Base-by-base conservation (phyloP, 176 grass and related monocot genomes). In the Phoenix roebelenii region DNA sequence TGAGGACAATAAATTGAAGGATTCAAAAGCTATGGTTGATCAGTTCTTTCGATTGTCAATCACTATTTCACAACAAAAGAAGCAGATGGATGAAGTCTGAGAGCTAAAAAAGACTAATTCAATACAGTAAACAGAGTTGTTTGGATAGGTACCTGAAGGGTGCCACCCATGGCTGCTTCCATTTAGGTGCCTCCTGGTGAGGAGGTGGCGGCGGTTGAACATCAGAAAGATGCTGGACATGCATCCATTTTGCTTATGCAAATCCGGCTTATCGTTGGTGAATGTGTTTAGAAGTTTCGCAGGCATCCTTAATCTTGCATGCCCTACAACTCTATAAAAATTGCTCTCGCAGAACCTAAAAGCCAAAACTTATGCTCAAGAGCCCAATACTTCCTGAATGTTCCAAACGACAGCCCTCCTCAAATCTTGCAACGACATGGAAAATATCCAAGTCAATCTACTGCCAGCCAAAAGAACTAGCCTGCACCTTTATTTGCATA, bases 161-260 rank as follows among this genome's bases (percentile, higher is more conserved):
- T 81, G 74, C 71, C 71, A 77, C 70, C 86, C 86, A 23, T 76
- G 75, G 64, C 57, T 57, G 0, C 69, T 81, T 0, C 66, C 77
- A 17, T 22, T 59, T 20, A 61, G 49, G 58, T 79, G 76, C 2
- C 68, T 63, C 16, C 65, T 70, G 0, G 76, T 62, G 59, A 93
- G 58, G 16, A 98, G 35, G 5, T 76, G 82, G 55, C 75, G 84
- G 62, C 88, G 79, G 72, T 93, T 82, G 66, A 99, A 99, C 62
- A 99, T 99, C 74, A 89, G 94, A 79, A 99, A 89, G 3, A 99
- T 81, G 39, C 88, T 82, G 26, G 79, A 72, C 73, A 99, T 92
- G 79, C 94, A 99, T 5, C 94, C 94, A 55, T 92, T 81, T 50
- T 89, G 84, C 59, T 89, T 79, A 53, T 79, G 60, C 57, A 98